Evolutionary conservation across 345 rosid species (phyloP).

Genomic region (Combretum micranthum): DNA sequence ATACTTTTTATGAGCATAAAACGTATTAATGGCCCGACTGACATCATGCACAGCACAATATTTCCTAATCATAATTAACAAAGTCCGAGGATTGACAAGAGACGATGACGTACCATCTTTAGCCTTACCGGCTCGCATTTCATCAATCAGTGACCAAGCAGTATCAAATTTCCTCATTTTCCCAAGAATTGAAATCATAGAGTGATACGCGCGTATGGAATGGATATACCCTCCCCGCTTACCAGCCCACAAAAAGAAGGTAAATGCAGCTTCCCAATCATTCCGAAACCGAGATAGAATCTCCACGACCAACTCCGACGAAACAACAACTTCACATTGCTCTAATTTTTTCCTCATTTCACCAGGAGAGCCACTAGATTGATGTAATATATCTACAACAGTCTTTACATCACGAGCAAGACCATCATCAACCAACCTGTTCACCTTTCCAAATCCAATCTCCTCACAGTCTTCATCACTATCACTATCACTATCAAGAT

Average conservation of each 20-base stretch:
- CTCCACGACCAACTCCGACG: conserved; percentile 59
- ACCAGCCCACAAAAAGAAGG: conserved; percentile 82
- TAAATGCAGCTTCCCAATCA: conserved; percentile 85
- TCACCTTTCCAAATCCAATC: conserved; percentile 6
- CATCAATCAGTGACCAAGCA: conserved; percentile 81
- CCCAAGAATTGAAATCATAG: conserved; percentile 77
- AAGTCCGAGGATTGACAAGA: conserved; percentile 67
- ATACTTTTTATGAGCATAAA: conserved; percentile 61
- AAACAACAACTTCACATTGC: conserved; percentile 39
- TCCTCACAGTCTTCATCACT: conserved; percentile 17
- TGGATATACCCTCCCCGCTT: conserved; percentile 53
- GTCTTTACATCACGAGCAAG: conserved; percentile 31
- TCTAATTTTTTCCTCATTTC: conserved; percentile 49
- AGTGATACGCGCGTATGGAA: conserved; percentile 55
- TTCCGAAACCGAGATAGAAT: conserved; percentile 64
- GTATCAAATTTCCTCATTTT: conserved; percentile 91
- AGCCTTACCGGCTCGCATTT: conserved; percentile 49
- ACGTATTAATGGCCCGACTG: conserved; percentile 70
- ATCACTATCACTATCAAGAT: conserved; percentile 12
- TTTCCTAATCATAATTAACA: conserved; percentile 77
- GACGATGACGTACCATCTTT: conserved; percentile 37
- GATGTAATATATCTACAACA: conserved; percentile 35
- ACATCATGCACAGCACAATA: conserved; percentile 87
- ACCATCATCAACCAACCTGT: conserved; percentile 13
- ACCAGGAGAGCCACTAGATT: conserved; percentile 24